Conservation (phyloP, 139 green algal genomes). For the Limnomonas spitsbergensis region DNA sequence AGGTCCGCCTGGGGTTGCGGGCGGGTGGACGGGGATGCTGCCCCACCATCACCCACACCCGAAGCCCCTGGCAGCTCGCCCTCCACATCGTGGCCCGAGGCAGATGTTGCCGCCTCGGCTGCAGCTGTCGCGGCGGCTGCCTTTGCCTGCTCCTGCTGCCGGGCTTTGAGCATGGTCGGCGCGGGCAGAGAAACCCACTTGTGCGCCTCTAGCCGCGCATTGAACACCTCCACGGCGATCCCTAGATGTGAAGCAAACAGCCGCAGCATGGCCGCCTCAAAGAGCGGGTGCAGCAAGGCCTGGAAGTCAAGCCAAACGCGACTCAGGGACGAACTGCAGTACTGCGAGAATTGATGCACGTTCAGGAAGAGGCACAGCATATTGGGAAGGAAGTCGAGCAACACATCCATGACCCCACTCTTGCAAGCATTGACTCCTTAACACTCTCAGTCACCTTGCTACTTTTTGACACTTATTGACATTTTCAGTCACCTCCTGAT, state of each 20-base stretch:
- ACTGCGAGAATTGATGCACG: too few species aligned
- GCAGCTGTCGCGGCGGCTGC: slow-evolving; percentile 19
- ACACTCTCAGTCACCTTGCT: too few species aligned
- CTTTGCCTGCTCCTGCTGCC: slow-evolving; percentile 14
- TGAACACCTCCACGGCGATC: slow-evolving; percentile 65
- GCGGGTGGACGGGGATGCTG: background rate
- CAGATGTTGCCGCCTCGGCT: too few species aligned
- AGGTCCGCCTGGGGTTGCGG: background rate
- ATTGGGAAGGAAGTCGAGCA: too few species aligned
- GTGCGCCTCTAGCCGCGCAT: slow-evolving; percentile 72
- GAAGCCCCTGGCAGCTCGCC: background rate
- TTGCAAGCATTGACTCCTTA: too few species aligned
- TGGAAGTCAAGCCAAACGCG: slow-evolving; percentile 94
- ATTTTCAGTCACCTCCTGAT: too few species aligned
- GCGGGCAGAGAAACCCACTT: slow-evolving; percentile 77
- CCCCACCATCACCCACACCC: too few species aligned
- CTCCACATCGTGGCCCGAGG: background rate
- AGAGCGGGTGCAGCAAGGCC: slow-evolving; percentile 79
- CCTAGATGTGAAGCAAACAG: slow-evolving; percentile 64
- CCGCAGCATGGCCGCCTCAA: slow-evolving; percentile 65
- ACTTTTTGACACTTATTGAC: too few species aligned
- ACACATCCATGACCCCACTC: too few species aligned
- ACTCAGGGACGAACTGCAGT: slow-evolving; percentile 86
- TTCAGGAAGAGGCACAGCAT: too few species aligned
- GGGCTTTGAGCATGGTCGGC: slow-evolving; percentile 18